Percentiles rank a stretch among this genome's conserved stretches.
Conservation (phyloP, 176 grass and related monocot genomes). For the Lolium multiflorum region DNA sequence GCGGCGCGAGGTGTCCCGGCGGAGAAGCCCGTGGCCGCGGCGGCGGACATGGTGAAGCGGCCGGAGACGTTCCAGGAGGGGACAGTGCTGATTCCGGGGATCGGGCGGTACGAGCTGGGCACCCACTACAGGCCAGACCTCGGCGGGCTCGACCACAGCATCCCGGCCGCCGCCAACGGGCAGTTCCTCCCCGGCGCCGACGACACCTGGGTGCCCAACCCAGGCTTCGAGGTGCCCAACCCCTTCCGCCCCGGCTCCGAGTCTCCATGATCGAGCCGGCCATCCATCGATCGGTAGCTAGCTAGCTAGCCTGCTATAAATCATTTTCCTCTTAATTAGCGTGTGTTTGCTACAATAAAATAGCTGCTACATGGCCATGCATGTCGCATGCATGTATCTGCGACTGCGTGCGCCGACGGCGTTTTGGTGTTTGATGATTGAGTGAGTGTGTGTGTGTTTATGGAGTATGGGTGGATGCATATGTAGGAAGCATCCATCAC, state of each 20-base stretch:
- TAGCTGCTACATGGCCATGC: slow-evolving; percentile 12
- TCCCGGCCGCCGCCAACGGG: background rate
- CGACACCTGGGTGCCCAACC: slow-evolving; percentile 89
- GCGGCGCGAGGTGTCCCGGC: slow-evolving; percentile 55
- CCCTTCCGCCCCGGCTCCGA: slow-evolving; percentile 58
- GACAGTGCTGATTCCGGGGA: slow-evolving; percentile 62
- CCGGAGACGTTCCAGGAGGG: slow-evolving; percentile 59
- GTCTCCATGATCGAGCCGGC: slow-evolving; percentile 34
- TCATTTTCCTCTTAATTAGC: background rate
- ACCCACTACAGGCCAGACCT: slow-evolving; percentile 52
- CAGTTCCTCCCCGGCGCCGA: slow-evolving; percentile 76
- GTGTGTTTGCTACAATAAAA: slow-evolving; percentile 1
- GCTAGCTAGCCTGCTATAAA: too few species aligned
- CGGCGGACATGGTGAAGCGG: slow-evolving; percentile 29
- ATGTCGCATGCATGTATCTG: slow-evolving; percentile 28
- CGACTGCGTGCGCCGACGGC: background rate
- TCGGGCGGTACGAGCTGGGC: slow-evolving; percentile 59
- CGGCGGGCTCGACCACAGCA: slow-evolving; percentile 59
- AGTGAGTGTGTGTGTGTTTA: background rate
- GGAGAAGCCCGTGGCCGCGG: background rate
- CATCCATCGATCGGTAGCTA: too few species aligned
- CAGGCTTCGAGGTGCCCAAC: slow-evolving; percentile 87
- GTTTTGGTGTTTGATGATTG: slow-evolving; percentile 1
- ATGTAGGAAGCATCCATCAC: slow-evolving; percentile 30
- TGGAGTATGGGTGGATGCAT: slow-evolving; percentile 20